Evolutionary conservation across 805 yeast genomes (phyloP).

Genomic region (Wickerhamiella qilinensis): DNA sequence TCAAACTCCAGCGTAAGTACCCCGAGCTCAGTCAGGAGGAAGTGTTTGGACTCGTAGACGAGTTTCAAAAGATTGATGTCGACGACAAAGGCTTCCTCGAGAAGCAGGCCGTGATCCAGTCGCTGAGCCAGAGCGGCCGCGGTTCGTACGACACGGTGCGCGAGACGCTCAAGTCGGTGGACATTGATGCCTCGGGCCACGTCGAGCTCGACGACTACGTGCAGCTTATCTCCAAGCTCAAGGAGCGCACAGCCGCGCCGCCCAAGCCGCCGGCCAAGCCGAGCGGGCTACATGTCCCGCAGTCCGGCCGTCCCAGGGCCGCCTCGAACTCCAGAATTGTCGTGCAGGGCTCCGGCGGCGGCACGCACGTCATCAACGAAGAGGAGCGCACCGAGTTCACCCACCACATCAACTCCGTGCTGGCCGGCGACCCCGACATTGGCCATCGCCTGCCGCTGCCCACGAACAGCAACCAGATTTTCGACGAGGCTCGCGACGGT

Average conservation of each 20-base stretch:
- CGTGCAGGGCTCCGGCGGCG: slow-evolving; percentile 75
- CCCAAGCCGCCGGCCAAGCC: slow-evolving; percentile 16
- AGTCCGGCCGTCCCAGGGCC: slow-evolving; percentile 20
- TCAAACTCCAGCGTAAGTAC: slow-evolving; percentile 59
- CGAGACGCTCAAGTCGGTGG: slow-evolving; percentile 78
- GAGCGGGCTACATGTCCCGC: slow-evolving; percentile 16
- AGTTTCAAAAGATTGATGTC: slow-evolving; percentile 59
- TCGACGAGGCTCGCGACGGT: slow-evolving; percentile 95
- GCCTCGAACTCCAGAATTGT: slow-evolving; percentile 37
- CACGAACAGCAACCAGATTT: slow-evolving; percentile 83
- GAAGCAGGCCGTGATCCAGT: slow-evolving; percentile 75
- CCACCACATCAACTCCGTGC: slow-evolving; percentile 81
- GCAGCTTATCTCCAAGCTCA: slow-evolving; percentile 62
- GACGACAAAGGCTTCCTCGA: slow-evolving; percentile 93
- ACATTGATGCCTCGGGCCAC: slow-evolving; percentile 92
- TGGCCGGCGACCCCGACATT: slow-evolving; percentile 74
- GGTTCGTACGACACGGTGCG: slow-evolving; percentile 85
- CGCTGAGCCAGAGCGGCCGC: slow-evolving; percentile 61
- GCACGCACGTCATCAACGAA: slow-evolving; percentile 90
- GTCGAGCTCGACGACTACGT: slow-evolving; percentile 94
- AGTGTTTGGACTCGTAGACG: slow-evolving; percentile 68
- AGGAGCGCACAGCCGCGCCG: slow-evolving; percentile 26
- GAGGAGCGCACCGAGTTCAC: slow-evolving; percentile 95
- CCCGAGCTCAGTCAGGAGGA: slow-evolving; percentile 80
- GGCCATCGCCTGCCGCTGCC: slow-evolving; percentile 83